phyloP scores from a whole-genome alignment of 106 monocot genomes.

The Platanthera zijinensis region DNA sequence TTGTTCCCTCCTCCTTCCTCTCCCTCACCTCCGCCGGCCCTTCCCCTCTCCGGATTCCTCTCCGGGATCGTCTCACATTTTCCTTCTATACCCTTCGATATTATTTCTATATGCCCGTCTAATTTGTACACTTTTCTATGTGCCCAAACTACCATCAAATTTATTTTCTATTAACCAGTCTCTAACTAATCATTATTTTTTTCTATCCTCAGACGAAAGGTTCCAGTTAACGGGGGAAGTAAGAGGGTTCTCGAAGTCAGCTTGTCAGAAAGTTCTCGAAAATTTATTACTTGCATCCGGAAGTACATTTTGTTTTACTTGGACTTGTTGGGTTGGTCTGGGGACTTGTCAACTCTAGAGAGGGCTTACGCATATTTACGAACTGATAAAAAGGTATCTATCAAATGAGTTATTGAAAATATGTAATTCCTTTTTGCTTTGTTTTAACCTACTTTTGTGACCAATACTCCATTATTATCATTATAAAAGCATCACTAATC shows the following conservation, averaged over 20 bases:
- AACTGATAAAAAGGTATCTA: constrained; percentile 81
- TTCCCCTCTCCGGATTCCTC: too few species aligned
- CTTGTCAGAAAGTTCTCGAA: constrained; percentile 95
- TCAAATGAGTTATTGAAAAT: neutral
- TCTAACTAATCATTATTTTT: neutral
- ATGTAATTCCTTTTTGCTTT: neutral
- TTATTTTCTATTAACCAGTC: too few species aligned
- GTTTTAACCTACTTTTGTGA: neutral
- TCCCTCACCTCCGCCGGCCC: too few species aligned
- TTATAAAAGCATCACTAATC: neutral
- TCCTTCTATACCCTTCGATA: too few species aligned
- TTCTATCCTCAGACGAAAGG: constrained; percentile 43
- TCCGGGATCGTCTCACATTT: too few species aligned
- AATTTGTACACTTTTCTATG: too few species aligned
- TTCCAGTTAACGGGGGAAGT: constrained; percentile 41
- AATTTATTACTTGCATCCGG: constrained; percentile 94
- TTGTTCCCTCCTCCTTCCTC: too few species aligned
- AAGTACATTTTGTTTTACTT: constrained; percentile 88
- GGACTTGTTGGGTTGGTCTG: constrained; percentile 67
- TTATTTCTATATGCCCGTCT: too few species aligned
- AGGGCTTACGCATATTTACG: constrained; percentile 75
- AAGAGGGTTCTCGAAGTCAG: constrained; percentile 66
- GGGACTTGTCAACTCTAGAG: constrained; percentile 76
- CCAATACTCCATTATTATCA: neutral
- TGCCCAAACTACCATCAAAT: too few species aligned